Evolutionary conservation across 2,329 filamentous ascomycete genomes (phyloP).

Genomic region (Karstenula rhodostoma): DNA sequence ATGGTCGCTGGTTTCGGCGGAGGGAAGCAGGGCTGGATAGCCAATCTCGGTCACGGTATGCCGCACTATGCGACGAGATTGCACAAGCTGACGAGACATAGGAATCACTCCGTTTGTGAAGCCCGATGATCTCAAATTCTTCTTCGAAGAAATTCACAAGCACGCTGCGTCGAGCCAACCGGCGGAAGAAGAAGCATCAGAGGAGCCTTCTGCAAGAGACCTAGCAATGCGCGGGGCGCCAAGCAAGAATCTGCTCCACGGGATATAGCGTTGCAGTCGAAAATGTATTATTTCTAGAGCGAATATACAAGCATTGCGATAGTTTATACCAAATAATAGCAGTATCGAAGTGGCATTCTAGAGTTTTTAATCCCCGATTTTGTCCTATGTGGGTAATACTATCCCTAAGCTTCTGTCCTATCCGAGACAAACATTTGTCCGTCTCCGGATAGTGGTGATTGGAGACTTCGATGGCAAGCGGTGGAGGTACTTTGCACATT

Average conservation of each 20-base stretch:
- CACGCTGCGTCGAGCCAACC: constrained; percentile 28
- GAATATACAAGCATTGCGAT: neutral
- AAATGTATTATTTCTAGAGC: neutral
- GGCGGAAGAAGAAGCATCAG: neutral
- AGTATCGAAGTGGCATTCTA: neutral
- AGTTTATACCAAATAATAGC: neutral
- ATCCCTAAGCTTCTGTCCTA: too few species aligned
- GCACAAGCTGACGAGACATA: constrained; percentile 50
- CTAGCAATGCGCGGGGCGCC: constrained; percentile 5
- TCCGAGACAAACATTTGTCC: too few species aligned
- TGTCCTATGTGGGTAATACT: neutral
- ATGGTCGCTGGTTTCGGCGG: constrained; percentile 88
- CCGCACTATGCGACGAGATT: neutral
- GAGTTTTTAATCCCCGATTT: neutral
- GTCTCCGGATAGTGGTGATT: too few species aligned
- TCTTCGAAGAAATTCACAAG: constrained; percentile 86
- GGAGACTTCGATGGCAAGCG: too few species aligned
- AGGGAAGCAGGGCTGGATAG: constrained; percentile 93
- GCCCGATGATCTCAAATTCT: constrained; percentile 91
- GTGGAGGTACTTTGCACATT: too few species aligned
- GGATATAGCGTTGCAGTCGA: neutral
- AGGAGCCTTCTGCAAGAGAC: constrained; percentile 1
- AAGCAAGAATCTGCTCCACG: constrained; percentile 8
- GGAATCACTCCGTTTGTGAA: constrained; percentile 95
- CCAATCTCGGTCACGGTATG: constrained; percentile 92